phyloP scores from a whole-genome alignment of 2,329 filamentous ascomycete species.

The Harringtonia aguacate region DNA sequence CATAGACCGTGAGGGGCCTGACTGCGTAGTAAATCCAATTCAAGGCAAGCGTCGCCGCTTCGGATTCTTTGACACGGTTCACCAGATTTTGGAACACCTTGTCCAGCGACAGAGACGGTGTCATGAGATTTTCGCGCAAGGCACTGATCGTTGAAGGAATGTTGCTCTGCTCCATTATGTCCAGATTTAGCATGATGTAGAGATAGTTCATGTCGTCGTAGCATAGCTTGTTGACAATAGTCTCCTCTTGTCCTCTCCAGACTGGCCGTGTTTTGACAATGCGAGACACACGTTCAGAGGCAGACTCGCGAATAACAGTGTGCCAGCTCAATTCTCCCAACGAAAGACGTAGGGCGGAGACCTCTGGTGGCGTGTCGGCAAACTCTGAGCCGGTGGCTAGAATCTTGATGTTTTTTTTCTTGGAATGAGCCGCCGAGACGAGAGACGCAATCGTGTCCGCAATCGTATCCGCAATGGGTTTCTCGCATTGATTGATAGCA shows the following conservation, averaged over 20 bases:
- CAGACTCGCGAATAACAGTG: background rate
- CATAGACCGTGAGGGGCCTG: background rate
- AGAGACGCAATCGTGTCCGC: background rate
- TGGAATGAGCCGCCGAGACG: background rate
- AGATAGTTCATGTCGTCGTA: background rate
- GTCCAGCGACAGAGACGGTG: background rate
- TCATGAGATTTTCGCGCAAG: background rate
- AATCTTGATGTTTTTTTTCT: no score
- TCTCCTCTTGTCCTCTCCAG: background rate
- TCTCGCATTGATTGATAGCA: constrained; percentile 2
- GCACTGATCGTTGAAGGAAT: constrained; percentile 1
- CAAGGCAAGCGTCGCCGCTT: background rate
- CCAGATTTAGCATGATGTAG: constrained; percentile 1
- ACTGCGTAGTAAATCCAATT: constrained; percentile 4
- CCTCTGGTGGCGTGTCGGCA: no score
- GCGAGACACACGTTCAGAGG: background rate
- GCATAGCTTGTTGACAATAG: background rate
- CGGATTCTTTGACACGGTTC: background rate
- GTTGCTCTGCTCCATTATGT: constrained; percentile 1
- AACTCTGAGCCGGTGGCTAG: no score
- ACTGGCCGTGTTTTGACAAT: background rate
- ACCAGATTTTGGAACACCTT: background rate
- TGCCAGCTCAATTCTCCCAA: background rate
- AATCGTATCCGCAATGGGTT: background rate
- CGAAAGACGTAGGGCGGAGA: background rate